phyloP scores from a whole-genome alignment of 2,329 filamentous ascomycete species.

The Nemania sp. region DNA sequence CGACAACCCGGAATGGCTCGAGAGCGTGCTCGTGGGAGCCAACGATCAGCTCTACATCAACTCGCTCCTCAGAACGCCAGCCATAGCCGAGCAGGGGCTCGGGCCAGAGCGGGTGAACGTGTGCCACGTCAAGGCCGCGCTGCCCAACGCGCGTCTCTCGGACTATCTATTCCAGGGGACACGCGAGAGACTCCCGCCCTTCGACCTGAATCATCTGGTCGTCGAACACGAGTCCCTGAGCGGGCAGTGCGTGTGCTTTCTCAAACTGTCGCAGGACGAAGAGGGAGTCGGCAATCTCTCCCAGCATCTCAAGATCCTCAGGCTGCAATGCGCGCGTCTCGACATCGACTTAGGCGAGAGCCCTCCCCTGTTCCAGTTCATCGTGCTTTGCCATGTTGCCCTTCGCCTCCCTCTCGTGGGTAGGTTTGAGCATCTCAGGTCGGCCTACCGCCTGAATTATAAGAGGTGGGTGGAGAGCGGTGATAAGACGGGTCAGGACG shows the following conservation, averaged over 20 bases:
- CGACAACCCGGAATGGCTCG: background rate
- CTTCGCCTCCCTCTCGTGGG: background rate
- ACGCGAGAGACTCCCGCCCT: background rate
- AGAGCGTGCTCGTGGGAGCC: background rate
- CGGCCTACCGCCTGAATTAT: background rate
- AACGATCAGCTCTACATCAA: background rate
- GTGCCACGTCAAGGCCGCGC: background rate
- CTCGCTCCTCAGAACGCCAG: background rate
- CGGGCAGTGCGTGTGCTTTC: background rate
- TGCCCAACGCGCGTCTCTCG: background rate
- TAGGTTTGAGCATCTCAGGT: background rate
- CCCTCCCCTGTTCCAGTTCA: background rate
- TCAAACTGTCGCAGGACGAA: background rate
- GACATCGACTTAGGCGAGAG: background rate
- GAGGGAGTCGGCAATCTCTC: background rate
- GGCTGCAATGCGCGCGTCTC: background rate
- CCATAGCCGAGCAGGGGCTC: background rate
- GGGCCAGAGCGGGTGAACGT: background rate
- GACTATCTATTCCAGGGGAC: background rate
- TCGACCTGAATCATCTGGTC: background rate
- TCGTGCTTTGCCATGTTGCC: background rate
- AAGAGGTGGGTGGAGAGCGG: background rate
- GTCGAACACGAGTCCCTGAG: background rate
- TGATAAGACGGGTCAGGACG: too few relatives aligned
- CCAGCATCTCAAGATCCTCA: background rate